Evolutionary conservation across 192 early-diverging fungal genomes (phyloP), one percentile per base, ranked within the genome.

Genomic region (Coemansia sp.): DNA sequence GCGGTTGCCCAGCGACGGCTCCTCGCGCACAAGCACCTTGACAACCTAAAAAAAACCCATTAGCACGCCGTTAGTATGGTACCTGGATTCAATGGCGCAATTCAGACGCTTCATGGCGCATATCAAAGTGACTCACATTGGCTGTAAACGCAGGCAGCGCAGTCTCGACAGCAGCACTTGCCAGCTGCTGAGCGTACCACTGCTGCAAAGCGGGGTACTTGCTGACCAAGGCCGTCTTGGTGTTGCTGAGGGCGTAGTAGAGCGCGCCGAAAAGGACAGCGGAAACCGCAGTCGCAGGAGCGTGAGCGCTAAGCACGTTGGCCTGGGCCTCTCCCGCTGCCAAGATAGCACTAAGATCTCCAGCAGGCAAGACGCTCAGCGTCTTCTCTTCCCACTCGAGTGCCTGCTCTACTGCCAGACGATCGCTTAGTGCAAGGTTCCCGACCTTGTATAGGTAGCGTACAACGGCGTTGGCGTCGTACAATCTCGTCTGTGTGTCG

Each of bases 301-400:
- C 57, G 16, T 58, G 57, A 20, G 46, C 29, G 50, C 71, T 55
- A 29, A 79, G 66, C 31, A 20, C 29, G 13, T 20, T 60, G 29
- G 49, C 34, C 40, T 65, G 69, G 41, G 64, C 36, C 29, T 71
- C 67, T 13, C 71, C 77, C 0, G 71, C 68, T 0, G 73, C 55
- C 40, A 84, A 61, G 3, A 76, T 52, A 16, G 36, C 60, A 15
- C 70, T 70, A 36, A 79, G 49, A 20, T 84, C 71, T 55, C 75
- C 75, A 3, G 62, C 57, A 4, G 79, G 67, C 61, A 75, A 46
- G 34, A 15, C 53, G 50, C 65, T 62, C 65, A 85, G 67, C 36
- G 52, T 58, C 69, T 74, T 85, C 75, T 84, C 82, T 65, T 85
- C 83, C 78, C 78, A 80, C 66, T 85, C 83, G 22, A 85, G 66